These are phyloP conservation scores for Coffea canephora DNA, from an alignment of 257 asterid genomes.

Conservation along the genomic window DNA sequence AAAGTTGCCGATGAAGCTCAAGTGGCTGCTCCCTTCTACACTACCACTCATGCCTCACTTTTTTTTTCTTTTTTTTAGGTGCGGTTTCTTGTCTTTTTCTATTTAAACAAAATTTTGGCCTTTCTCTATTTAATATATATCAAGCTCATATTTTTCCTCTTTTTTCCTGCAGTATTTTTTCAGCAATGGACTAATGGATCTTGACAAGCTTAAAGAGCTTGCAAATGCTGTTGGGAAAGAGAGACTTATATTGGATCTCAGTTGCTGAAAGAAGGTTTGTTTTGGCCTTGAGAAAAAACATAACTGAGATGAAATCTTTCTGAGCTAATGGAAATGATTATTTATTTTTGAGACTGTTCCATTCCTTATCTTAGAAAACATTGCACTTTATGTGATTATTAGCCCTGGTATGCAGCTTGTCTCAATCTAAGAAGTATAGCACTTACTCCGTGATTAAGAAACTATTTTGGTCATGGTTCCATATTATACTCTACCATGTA, in stretches of 20 bases:
- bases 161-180: constrained; percentile 67
- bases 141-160: constrained; percentile 8
- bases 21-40: no score
- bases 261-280: constrained; percentile 89
- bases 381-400: not conserved
- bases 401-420: not conserved
- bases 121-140: not conserved
- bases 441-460: not conserved
- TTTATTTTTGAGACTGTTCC: not conserved
- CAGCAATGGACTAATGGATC: constrained; percentile 78
- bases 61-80: no score
- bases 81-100: no score
- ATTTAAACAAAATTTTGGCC: no score
- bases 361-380: not conserved
- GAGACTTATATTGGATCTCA: constrained; percentile 89
- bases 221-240: constrained; percentile 65
- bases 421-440: not conserved
- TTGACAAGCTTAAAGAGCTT: constrained; percentile 76
- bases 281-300: constrained; percentile 14
- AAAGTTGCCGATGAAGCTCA: no score
- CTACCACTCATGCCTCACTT: no score
- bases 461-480: not conserved
- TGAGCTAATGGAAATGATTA: not conserved
- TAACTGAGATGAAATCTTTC: not conserved
- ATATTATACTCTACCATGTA: not conserved